Conservation (phyloP, 179 eudicot genomes). For the Camellia oleifera region DNA sequence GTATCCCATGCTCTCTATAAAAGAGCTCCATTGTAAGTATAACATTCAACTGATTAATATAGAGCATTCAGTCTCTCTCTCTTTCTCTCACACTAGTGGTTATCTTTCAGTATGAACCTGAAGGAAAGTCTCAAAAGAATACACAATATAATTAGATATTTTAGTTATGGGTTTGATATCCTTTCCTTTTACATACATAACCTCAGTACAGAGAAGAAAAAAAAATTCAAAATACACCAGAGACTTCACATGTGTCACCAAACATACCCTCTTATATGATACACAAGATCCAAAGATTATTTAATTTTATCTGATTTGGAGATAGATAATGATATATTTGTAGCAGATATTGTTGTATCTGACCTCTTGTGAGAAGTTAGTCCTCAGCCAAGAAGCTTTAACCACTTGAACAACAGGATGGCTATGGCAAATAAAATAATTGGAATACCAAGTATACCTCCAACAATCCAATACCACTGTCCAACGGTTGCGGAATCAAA, state of each 20-base stretch:
- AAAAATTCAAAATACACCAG: too few species aligned
- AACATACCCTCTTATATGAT: not conserved
- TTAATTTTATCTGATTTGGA: not conserved
- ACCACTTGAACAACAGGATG: not conserved
- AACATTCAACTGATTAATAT: too few species aligned
- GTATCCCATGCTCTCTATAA: too few species aligned
- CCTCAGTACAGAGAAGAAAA: too few species aligned
- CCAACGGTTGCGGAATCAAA: not conserved
- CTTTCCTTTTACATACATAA: too few species aligned
- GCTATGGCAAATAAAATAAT: not conserved
- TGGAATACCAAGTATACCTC: not conserved
- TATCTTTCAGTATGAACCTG: too few species aligned
- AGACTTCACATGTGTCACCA: not conserved
- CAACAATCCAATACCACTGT: not conserved
- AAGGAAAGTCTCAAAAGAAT: too few species aligned
- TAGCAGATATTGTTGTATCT: not conserved
- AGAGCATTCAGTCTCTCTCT: too few species aligned
- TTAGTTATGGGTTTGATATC: too few species aligned
- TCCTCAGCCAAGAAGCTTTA: conserved; percentile 4
- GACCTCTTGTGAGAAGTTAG: not conserved
- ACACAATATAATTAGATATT: too few species aligned
- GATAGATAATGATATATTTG: not conserved
- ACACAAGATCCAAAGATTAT: not conserved
- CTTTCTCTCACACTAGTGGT: too few species aligned
- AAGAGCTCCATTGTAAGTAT: too few species aligned